A percentile compares a stretch with the other conserved stretches of the same genome.
phyloP scores from a whole-genome alignment of 176 grass and related monocot species.

The Pontederia paniculata region DNA sequence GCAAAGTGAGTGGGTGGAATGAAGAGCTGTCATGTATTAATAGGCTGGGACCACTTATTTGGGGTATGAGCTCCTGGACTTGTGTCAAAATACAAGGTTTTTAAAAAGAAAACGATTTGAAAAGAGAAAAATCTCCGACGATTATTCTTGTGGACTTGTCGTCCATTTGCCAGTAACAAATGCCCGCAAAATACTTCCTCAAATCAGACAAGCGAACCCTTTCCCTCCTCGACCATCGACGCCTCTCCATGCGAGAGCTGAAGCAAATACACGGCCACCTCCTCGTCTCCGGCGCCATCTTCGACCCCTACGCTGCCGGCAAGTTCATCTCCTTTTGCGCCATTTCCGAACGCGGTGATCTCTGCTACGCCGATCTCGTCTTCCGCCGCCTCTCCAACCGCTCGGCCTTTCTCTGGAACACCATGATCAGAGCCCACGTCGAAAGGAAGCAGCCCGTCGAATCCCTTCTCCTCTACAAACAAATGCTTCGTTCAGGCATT shows the following conservation, averaged over 20 bases:
- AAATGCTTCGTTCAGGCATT: constrained; percentile 15
- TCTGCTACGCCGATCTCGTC: constrained; percentile 14
- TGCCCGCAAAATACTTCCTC: neutral
- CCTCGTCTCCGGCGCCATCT: constrained; percentile 20
- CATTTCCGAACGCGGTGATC: constrained; percentile 8
- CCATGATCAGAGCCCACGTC: constrained; percentile 39
- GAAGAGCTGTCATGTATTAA: too few relatives aligned
- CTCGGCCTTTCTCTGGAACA: constrained; percentile 27
- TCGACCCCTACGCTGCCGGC: constrained; percentile 33
- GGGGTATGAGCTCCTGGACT: too few relatives aligned
- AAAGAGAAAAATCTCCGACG: too few relatives aligned
- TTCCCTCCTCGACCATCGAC: neutral
- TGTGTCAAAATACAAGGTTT: too few relatives aligned
- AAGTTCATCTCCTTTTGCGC: constrained; percentile 25
- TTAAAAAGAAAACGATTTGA: too few relatives aligned
- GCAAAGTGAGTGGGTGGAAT: too few relatives aligned
- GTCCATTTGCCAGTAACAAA: too few relatives aligned
- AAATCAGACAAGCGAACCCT: constrained; percentile 6
- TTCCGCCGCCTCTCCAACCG: constrained; percentile 31
- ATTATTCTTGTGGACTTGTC: too few relatives aligned
- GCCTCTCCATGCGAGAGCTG: constrained; percentile 17
- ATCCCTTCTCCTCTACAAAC: neutral
- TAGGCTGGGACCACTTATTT: too few relatives aligned
- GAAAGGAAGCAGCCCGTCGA: neutral
- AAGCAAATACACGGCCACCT: constrained; percentile 39